A percentile compares a stretch with the other conserved stretches of the same genome.
Evolutionary conservation across 1,139 yeast species (phyloP).

Genomic region (Blastobotrys indianensis): DNA sequence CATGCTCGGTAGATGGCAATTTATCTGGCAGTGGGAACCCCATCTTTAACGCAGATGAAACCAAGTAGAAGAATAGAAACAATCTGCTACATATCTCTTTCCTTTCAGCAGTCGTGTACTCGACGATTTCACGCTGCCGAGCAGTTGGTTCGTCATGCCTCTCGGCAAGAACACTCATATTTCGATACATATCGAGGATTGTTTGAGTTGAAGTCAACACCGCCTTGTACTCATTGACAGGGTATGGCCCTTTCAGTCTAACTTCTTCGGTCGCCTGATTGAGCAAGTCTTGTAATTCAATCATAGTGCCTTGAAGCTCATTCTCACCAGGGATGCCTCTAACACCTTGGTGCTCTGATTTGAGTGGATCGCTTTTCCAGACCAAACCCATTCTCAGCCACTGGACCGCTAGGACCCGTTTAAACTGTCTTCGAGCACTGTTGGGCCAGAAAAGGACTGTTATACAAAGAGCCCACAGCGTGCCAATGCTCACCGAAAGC

Average conservation of each 20-base stretch:
- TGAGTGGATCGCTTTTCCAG: slow-evolving; percentile 65
- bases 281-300: slow-evolving; percentile 54
- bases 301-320: slow-evolving; percentile 46
- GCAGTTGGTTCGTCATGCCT: slow-evolving; percentile 51
- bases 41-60: slow-evolving; percentile 68
- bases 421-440: slow-evolving; percentile 64
- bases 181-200: slow-evolving; percentile 69
- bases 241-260: slow-evolving; percentile 69
- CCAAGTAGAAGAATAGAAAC: slow-evolving; percentile 68
- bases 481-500: slow-evolving; percentile 65
- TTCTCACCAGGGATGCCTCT: slow-evolving; percentile 32
- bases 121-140: slow-evolving; percentile 52
- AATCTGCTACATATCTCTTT: slow-evolving; percentile 65
- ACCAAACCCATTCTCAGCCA: slow-evolving; percentile 78
- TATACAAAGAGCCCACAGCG: slow-evolving; percentile 68
- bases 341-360: slow-evolving; percentile 16
- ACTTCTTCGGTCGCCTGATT: slow-evolving; percentile 74
- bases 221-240: slow-evolving; percentile 45
- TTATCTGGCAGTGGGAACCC: slow-evolving; percentile 74
- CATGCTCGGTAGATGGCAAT: slow-evolving; percentile 73
- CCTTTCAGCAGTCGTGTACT: slow-evolving; percentile 53
- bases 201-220: slow-evolving; percentile 54
- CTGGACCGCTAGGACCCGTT: slow-evolving; percentile 56
- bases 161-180: slow-evolving; percentile 60
- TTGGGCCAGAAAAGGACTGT: slow-evolving; percentile 59